These are phyloP conservation scores for Kodamaea sp. DNA, from an alignment of 1,139 yeast species.

Conservation along the genomic window DNA sequence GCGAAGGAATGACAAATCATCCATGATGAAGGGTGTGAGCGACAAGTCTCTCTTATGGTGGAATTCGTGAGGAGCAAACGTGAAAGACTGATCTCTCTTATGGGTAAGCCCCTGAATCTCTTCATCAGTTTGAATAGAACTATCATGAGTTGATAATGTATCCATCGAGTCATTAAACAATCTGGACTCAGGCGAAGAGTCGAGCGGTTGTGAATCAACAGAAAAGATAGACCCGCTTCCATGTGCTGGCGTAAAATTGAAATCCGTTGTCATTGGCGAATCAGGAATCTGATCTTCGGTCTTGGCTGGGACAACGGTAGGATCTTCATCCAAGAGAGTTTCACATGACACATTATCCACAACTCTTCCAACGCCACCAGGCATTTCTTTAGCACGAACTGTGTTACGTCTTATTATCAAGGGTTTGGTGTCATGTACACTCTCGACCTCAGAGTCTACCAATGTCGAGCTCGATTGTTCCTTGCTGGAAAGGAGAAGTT, in stretches of 20 bases:
- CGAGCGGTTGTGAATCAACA: slow-evolving; percentile 14
- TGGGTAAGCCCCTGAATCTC: slow-evolving; percentile 2
- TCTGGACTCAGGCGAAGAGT: slow-evolving; percentile 14
- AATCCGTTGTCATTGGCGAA: slow-evolving; percentile 8
- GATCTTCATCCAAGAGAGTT: slow-evolving; percentile 4
- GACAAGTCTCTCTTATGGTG: slow-evolving; percentile 1
- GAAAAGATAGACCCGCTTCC: slow-evolving; percentile 16
- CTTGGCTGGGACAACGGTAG: background rate
- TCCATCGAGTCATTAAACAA: slow-evolving; percentile 24
- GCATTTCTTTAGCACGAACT: slow-evolving; percentile 8
- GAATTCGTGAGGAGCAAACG: background rate
- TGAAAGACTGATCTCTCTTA: slow-evolving; percentile 3
- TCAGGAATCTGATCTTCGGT: slow-evolving; percentile 4
- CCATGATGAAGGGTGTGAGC: slow-evolving; percentile 5
- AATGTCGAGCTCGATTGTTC: slow-evolving; percentile 28
- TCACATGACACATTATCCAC: slow-evolving; percentile 9
- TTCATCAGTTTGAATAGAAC: slow-evolving; percentile 6
- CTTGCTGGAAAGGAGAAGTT: slow-evolving; percentile 21
- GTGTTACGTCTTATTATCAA: slow-evolving; percentile 17
- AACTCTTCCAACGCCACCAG: slow-evolving; percentile 7
- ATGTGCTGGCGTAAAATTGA: slow-evolving; percentile 9
- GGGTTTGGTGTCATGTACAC: slow-evolving; percentile 23
- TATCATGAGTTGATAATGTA: slow-evolving; percentile 20
- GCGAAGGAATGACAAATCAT: slow-evolving; percentile 5
- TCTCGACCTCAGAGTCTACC: slow-evolving; percentile 17